A percentile compares a stretch with the other conserved stretches of the same genome.
Evolutionary conservation across 805 yeast genomes (phyloP).

Genomic region (Ogataea angusta): DNA sequence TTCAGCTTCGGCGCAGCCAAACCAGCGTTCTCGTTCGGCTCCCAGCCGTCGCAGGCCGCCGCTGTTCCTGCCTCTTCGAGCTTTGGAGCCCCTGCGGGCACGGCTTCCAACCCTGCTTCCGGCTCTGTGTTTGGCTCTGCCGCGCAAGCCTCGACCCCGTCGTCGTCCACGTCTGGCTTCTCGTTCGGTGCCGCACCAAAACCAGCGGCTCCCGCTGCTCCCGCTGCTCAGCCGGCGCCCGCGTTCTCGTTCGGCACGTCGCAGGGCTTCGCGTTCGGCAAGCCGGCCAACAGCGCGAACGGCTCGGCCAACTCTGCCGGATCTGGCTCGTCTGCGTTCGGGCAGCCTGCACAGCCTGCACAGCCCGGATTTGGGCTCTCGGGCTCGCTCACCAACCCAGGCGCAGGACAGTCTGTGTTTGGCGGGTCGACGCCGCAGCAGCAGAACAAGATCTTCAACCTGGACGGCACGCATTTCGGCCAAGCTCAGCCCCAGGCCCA

Average conservation of each 20-base stretch:
- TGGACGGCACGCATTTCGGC: constrained; percentile 12
- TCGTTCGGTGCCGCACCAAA: constrained; percentile 4
- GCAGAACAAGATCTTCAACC: constrained; percentile 20
- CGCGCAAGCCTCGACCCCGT: constrained; percentile 5
- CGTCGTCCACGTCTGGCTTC: constrained; percentile 9
- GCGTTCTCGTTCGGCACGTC: constrained; percentile 7
- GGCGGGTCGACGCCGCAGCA: constrained; percentile 15
- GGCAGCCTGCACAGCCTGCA: constrained; percentile 4
- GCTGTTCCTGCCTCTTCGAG: not conserved
- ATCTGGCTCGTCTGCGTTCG: constrained; percentile 12
- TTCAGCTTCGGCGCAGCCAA: constrained; percentile 1
- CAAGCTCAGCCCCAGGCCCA: constrained; percentile 10
- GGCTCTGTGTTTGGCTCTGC: constrained; percentile 4
- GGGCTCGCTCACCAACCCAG: constrained; percentile 16
- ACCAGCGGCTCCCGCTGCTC: constrained; percentile 5
- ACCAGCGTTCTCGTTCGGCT: constrained; percentile 3
- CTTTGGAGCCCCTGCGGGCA: not conserved
- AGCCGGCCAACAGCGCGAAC: not conserved
- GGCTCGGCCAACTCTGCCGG: constrained; percentile 8
- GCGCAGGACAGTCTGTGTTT: constrained; percentile 14
- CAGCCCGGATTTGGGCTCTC: constrained; percentile 10
- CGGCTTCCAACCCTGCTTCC: constrained; percentile 1
- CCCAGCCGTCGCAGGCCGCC: constrained; percentile 1
- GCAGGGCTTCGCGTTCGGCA: constrained; percentile 3
- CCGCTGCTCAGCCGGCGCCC: constrained; percentile 7